Evolutionary conservation across 768 basidiomycete species (phyloP).

Genomic region (Serendipita sp.): DNA sequence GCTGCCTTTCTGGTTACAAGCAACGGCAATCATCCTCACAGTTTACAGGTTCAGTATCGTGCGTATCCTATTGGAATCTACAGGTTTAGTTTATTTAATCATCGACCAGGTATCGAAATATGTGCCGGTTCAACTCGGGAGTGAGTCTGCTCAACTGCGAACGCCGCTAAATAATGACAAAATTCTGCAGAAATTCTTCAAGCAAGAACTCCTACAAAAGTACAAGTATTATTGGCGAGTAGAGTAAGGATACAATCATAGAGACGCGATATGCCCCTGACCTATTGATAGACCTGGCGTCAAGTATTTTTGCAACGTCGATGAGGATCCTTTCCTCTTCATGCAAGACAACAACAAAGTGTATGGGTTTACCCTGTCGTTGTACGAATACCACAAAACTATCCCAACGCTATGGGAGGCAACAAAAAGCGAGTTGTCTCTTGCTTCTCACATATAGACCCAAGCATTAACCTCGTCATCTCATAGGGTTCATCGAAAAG

Average conservation of each 20-base stretch:
- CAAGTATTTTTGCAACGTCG: constrained; percentile 65
- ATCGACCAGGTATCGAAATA: constrained; percentile 56
- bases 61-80: constrained; percentile 21
- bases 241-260: constrained; percentile 37
- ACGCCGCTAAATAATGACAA: not conserved
- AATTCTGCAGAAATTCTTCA: constrained; percentile 58
- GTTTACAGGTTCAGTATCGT: constrained; percentile 54
- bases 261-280: not conserved
- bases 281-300: constrained; percentile 45
- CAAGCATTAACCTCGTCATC: not conserved
- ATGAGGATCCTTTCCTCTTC: constrained; percentile 62
- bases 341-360: constrained; percentile 71
- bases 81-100: not conserved
- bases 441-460: too few species aligned
- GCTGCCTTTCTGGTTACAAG: not conserved
- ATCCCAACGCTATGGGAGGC: constrained; percentile 67
- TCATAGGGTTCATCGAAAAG: constrained; percentile 48
- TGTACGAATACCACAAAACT: constrained; percentile 65
- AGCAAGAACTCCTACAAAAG: constrained; percentile 55
- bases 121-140: constrained; percentile 92
- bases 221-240: constrained; percentile 87
- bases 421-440: constrained; percentile 51
- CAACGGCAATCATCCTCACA: not conserved
- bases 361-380: constrained; percentile 72
- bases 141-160: constrained; percentile 28